phyloP scores from a whole-genome alignment of 225 moss, liverwort and hornwort genomes.

The Marchantia polymorpha region DNA sequence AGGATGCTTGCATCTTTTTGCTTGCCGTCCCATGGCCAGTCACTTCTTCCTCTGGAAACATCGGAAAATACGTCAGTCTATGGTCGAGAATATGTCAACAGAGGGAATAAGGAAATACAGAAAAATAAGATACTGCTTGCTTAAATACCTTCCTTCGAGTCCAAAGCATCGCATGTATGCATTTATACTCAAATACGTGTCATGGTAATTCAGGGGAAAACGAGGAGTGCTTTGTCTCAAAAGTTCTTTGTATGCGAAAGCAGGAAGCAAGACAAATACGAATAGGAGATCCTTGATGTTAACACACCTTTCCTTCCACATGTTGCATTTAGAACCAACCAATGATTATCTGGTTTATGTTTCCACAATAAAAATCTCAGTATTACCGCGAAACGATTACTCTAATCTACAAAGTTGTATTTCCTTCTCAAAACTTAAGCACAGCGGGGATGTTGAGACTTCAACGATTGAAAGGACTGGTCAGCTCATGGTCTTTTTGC shows the following conservation, averaged over 20 bases:
- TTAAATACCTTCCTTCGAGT: neutral
- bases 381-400: too few relatives aligned
- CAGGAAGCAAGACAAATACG: neutral
- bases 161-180: neutral
- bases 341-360: too few relatives aligned
- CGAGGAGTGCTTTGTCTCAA: neutral
- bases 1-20: constrained; percentile 28
- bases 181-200: neutral
- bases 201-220: neutral
- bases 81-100: neutral
- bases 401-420: too few relatives aligned
- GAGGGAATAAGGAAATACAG: too few relatives aligned
- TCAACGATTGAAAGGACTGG: too few relatives aligned
- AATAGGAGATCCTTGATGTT: neutral
- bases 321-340: neutral
- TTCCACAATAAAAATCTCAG: too few relatives aligned
- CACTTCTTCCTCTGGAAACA: constrained; percentile 42
- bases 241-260: neutral
- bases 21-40: constrained; percentile 44
- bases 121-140: too few relatives aligned
- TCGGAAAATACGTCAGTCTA: neutral
- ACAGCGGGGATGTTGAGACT: too few relatives aligned
- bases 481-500: too few relatives aligned
- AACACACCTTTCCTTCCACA: neutral
- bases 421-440: too few relatives aligned